Base-by-base conservation (phyloP, 202 grass and related monocot genomes). In the Carex arenaria region DNA sequence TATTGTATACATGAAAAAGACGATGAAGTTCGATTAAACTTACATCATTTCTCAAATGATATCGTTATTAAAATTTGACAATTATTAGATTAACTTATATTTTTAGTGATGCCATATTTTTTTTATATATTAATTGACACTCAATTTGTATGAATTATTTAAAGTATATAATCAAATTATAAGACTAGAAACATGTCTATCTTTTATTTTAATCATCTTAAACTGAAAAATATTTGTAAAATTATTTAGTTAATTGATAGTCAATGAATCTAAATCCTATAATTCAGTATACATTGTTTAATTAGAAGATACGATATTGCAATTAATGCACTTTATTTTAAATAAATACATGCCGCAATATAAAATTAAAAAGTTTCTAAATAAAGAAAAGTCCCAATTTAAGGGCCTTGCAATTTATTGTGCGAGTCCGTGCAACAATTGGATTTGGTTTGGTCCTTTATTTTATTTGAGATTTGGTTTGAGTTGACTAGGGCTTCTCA, bases 381-480 rank as follows among this genome's bases (percentile, higher is more conserved):
- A 54, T 13, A 55, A 75, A 30, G 23, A 55, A 55, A 38, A 67
- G 32, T 7, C 6, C 36, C 7, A 67, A 36, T 67, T 36, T 67
- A 34, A 67, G 13, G 11, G 36, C 5, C 14, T 10, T 2, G 2
- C 14, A 18, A 75, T 32, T 31, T 76, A 53, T 51, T 32, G 72
- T 54, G 51, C 6, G 78, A 57, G 36, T 45, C 55, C 34, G 3
- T 47, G 38, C 56, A 7, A 43, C 32, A 80, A 63, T 80, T 80
- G 14, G 54, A 80, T 62, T 26, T 81, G 34, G 15, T 61, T 67
- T 52, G 61, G 18, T 56, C 10, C 11, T 11, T 49, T 12, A 3
- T 49, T 40, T 76, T 76, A 52, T 76, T 28, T 64, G 77, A 42
- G 59, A 62, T 61, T 31, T 82, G 42, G 15, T 82, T 69, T 36